A percentile compares a stretch with the other conserved stretches of the same genome.
Conservation (phyloP, 306 rosid genomes). For the Datisca glomerata region DNA sequence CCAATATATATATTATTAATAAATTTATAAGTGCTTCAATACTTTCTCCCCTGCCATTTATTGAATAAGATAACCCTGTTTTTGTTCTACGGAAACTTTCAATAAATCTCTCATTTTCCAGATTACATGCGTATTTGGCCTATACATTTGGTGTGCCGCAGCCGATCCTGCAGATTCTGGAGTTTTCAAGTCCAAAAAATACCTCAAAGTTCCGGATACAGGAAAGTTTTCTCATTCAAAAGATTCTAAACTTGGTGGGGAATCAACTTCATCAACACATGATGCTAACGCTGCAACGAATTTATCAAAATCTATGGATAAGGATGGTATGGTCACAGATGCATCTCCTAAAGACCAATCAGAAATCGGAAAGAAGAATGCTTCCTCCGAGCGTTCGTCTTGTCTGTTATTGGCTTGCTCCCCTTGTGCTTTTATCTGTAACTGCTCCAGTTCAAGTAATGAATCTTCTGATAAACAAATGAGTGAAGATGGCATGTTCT, state of each 20-base stretch:
- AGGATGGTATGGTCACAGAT: constrained; percentile 36
- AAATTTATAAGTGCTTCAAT: no score
- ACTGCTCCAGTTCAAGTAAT: constrained; percentile 37
- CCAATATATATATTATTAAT: no score
- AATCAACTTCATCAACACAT: constrained; percentile 45
- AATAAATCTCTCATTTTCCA: constrained; percentile 29
- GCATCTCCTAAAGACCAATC: constrained; percentile 31
- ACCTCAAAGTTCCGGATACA: constrained; percentile 43
- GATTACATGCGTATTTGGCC: constrained; percentile 84
- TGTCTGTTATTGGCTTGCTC: constrained; percentile 44
- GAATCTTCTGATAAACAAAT: constrained; percentile 50
- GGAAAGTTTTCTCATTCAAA: constrained; percentile 38
- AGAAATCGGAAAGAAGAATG: constrained; percentile 22
- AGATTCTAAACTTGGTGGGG: constrained; percentile 56
- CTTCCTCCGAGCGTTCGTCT: constrained; percentile 26
- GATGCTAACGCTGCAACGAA: constrained; percentile 41
- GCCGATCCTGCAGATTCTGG: constrained; percentile 97
- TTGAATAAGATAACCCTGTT: not conserved
- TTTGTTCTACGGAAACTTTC: not conserved
- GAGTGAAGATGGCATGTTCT: constrained; percentile 97
- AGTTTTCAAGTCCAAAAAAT: constrained; percentile 86
- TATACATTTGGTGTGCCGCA: constrained; percentile 93
- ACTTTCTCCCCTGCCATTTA: no score
- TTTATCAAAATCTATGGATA: constrained; percentile 47
- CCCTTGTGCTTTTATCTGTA: constrained; percentile 63